A percentile compares a stretch with the other conserved stretches of the same genome.
These are phyloP conservation scores for Hymenoscyphus linearis DNA, from an alignment of 2,329 filamentous ascomycete genomes.

Conservation along the genomic window DNA sequence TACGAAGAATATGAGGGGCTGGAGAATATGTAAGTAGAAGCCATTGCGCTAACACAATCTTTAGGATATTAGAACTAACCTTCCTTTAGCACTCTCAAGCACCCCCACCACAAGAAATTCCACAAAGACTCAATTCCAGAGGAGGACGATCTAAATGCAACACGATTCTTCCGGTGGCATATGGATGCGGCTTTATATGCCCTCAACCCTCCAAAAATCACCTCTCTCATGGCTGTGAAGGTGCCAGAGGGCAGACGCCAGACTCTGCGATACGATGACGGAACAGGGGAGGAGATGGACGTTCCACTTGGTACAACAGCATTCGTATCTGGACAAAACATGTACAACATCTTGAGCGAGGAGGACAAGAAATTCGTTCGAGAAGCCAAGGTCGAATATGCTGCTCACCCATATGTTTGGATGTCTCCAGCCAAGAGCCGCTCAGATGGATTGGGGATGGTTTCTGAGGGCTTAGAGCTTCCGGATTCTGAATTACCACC, in stretches of 20 bases:
- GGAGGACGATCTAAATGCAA: constrained; percentile 51
- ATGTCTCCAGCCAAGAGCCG: constrained; percentile 65
- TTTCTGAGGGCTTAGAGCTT: constrained; percentile 62
- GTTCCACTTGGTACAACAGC: constrained; percentile 73
- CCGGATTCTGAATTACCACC: constrained; percentile 54
- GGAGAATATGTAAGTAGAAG: constrained; percentile 43
- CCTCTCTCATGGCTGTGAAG: constrained; percentile 66
- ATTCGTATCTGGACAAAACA: constrained; percentile 65
- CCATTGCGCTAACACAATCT: not conserved
- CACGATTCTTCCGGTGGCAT: constrained; percentile 71
- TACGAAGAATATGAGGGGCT: constrained; percentile 67
- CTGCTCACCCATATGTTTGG: constrained; percentile 77
- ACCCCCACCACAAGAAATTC: constrained; percentile 75
- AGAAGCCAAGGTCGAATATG: constrained; percentile 66
- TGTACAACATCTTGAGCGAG: constrained; percentile 62
- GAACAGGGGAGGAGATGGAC: constrained; percentile 56
- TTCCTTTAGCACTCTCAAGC: constrained; percentile 46
- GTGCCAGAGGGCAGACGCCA: constrained; percentile 64
- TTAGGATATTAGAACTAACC: not conserved
- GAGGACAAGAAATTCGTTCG: constrained; percentile 64
- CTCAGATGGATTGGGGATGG: constrained; percentile 64
- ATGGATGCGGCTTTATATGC: constrained; percentile 75
- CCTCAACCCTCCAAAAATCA: constrained; percentile 68
- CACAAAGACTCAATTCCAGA: constrained; percentile 61
- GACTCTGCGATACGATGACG: constrained; percentile 69